phyloP scores from a whole-genome alignment of 2,329 filamentous ascomycete genomes.

The Alternaria rosae region DNA sequence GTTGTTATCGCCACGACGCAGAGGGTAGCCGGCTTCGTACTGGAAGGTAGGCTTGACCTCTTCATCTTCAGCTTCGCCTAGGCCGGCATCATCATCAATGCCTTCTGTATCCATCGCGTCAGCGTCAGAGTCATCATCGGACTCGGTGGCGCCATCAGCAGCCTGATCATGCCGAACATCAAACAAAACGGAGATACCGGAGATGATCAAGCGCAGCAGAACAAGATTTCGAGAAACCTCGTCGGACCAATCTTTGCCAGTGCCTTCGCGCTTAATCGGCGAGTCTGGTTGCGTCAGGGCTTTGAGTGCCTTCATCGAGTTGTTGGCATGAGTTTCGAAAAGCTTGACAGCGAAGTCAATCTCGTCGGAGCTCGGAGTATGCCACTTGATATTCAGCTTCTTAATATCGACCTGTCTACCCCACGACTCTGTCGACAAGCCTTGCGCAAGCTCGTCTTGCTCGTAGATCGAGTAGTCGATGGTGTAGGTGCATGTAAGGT shows the following conservation, averaged over 20 bases:
- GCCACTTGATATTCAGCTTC: constrained; percentile 87
- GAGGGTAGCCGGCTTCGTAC: constrained; percentile 86
- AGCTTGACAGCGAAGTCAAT: constrained; percentile 88
- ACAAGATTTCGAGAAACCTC: constrained; percentile 91
- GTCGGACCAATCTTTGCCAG: constrained; percentile 98
- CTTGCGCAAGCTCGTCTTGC: constrained; percentile 72
- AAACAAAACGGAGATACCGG: constrained; percentile 88
- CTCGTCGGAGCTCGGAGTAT: constrained; percentile 80
- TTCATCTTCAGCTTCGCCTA: constrained; percentile 77
- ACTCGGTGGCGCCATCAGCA: constrained; percentile 55
- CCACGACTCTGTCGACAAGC: constrained; percentile 83
- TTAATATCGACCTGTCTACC: constrained; percentile 76
- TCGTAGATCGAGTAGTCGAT: constrained; percentile 90
- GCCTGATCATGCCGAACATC: constrained; percentile 65
- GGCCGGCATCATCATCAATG: constrained; percentile 58
- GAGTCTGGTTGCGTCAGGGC: constrained; percentile 83
- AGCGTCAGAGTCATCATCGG: constrained; percentile 55
- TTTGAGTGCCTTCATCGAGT: constrained; percentile 76
- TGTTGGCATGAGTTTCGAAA: constrained; percentile 82
- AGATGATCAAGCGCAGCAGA: constrained; percentile 85
- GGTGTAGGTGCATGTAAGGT: constrained; percentile 92
- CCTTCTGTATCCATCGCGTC: constrained; percentile 55
- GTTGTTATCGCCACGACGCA: constrained; percentile 64
- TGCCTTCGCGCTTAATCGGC: constrained; percentile 86
- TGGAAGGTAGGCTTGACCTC: constrained; percentile 85